A percentile compares a stretch with the other conserved stretches of the same genome.
These are phyloP conservation scores for Cutaneotrichosporon sp. DNA, from an alignment of 1,284 basidiomycete genomes.

Conservation along the genomic window DNA sequence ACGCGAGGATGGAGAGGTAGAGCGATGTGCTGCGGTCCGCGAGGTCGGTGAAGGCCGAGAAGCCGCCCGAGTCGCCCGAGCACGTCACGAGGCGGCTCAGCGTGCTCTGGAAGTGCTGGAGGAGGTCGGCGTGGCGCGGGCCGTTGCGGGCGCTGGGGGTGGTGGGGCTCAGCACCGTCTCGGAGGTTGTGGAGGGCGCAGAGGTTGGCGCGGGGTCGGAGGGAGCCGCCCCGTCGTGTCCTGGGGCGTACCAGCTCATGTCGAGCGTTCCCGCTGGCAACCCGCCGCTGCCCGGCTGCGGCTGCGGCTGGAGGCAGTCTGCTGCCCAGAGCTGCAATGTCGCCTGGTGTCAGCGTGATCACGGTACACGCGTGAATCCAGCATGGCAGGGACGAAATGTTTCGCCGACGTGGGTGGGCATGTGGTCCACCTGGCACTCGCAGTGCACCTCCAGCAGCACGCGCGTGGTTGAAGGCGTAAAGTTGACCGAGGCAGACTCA, in stretches of 20 bases:
- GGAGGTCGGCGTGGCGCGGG: not conserved
- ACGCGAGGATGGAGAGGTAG: conserved; percentile 4
- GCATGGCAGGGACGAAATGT: no score
- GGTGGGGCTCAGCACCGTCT: not conserved
- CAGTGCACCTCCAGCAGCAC: no score
- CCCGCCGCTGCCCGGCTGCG: not conserved
- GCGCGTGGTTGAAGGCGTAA: no score
- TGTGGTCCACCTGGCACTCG: no score
- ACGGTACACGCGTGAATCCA: no score
- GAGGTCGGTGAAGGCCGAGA: conserved; percentile 4
- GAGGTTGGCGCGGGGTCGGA: not conserved
- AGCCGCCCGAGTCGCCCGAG: not conserved
- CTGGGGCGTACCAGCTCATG: not conserved
- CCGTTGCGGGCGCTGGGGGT: not conserved
- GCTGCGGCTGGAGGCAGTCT: not conserved
- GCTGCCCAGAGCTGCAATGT: not conserved
- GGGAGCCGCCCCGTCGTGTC: not conserved
- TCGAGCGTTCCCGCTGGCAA: not conserved
- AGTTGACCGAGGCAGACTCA: no score
- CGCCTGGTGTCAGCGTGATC: conserved; percentile 1
- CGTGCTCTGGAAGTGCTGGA: conserved; percentile 1
- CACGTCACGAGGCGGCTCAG: conserved; percentile 3
- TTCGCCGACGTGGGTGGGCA: no score
- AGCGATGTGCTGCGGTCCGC: conserved; percentile 2
- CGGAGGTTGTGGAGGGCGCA: not conserved